Evolutionary conservation across 805 yeast species (phyloP), one percentile per base, ranked within the genome.

Genomic region (Starmera pachycereana): DNA sequence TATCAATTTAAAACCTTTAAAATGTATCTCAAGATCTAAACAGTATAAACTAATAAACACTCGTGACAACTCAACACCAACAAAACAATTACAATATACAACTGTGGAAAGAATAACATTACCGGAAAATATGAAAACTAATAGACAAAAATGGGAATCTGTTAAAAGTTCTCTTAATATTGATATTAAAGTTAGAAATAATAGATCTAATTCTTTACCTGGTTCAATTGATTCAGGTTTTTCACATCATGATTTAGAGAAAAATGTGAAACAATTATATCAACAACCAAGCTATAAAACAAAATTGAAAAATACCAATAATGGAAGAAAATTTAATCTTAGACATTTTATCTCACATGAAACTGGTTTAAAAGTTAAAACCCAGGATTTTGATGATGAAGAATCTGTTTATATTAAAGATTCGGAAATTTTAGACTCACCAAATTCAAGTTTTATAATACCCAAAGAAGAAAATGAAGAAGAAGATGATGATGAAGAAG

Each of bases 341-440:
- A 51, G 59, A 32, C 59, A 54, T 36, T 52, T 52, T 36, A 39
- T 44, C 3, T 52, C 57, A 7, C 44, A 47, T 38, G 59, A 54
- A 9, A 51, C 59, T 13, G 59, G 59, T 0, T 38, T 54, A 29
- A 50, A 44, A 35, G 33, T 32, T 10, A 28, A 27, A 12, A 29
- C 12, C n/a, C 13, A 22, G 12, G 3, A 25, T 7, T 18, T 16
- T 18, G 8, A 14, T 5, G 38, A 32, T 12, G 39, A 39, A 14
- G 44, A 41, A 8, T 40, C 39, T 31, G 45, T 38, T 8, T 28
- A 35, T 28, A 34, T 46, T 7, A 46, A 46, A 22, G 50, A 42
- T 13, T 46, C 50, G 3, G 45, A 48, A 30, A 46, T 45, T 19
- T 18, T 46, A 22, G 34, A 33, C 25, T 42, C 48, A 4, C 45